A percentile compares a stretch with the other conserved stretches of the same genome.
phyloP scores from a whole-genome alignment of 2,329 filamentous ascomycete genomes.

The Lecanicillium sp. region DNA sequence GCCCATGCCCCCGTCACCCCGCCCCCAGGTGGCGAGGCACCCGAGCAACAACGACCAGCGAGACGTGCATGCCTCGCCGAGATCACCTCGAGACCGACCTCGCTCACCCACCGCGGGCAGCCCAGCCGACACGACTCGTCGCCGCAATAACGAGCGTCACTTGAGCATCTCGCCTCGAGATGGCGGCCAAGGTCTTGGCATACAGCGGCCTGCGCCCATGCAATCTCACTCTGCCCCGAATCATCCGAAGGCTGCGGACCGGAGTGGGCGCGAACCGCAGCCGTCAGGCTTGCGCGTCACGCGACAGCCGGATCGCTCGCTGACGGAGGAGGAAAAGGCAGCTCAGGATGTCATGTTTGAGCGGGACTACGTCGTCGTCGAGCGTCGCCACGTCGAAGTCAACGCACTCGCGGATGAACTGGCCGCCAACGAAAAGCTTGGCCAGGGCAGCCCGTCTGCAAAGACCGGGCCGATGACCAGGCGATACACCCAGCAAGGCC shows the following conservation, averaged over 20 bases:
- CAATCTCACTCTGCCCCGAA: constrained; percentile 45
- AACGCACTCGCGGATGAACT: constrained; percentile 96
- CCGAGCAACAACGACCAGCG: constrained; percentile 33
- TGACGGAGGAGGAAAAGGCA: constrained; percentile 61
- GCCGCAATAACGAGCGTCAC: too few species aligned
- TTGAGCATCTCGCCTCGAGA: too few species aligned
- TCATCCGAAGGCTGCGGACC: constrained; percentile 29
- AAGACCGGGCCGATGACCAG: constrained; percentile 62
- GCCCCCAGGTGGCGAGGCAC: constrained; percentile 27
- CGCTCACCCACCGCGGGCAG: constrained; percentile 39
- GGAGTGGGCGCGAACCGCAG: constrained; percentile 10
- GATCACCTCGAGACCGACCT: constrained; percentile 37
- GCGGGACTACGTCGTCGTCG: constrained; percentile 90
- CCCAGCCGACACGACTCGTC: constrained; percentile 30
- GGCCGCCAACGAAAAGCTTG: constrained; percentile 68
- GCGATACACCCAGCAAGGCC: constrained; percentile 71
- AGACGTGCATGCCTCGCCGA: constrained; percentile 26
- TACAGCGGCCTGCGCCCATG: constrained; percentile 40
- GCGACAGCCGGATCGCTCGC: constrained; percentile 20
- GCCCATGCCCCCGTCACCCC: constrained; percentile 22
- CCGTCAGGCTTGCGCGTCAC: constrained; percentile 9
- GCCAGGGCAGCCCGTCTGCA: constrained; percentile 42
- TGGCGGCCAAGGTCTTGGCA: constrained; percentile 40
- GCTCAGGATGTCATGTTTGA: constrained; percentile 87
- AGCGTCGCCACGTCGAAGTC: constrained; percentile 91